These are phyloP conservation scores for Fraxinus sp. DNA, from an alignment of 305 asterid species.

Conservation along the genomic window DNA sequence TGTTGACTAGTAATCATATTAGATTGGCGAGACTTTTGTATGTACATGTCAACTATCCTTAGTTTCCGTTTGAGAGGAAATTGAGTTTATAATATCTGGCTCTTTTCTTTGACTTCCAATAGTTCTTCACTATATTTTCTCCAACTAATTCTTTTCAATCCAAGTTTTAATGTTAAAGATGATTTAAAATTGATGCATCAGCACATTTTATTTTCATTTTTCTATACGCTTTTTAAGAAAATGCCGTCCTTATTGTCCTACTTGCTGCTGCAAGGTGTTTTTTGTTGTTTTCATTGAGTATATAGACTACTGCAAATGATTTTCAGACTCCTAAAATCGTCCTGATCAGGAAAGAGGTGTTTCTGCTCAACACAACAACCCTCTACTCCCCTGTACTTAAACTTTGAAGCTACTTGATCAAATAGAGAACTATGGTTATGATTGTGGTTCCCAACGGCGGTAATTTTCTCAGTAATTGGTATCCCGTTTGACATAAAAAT, in stretches of 20 bases:
- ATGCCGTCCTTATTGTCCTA: background rate
- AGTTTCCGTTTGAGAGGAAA: slow-evolving; percentile 14
- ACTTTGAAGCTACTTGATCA: background rate
- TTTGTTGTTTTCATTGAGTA: background rate
- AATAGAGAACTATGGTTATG: background rate
- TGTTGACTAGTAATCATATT: slow-evolving; percentile 1
- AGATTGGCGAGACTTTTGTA: background rate
- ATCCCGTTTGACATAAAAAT: background rate
- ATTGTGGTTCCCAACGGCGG: background rate
- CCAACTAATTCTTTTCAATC: slow-evolving; percentile 16
- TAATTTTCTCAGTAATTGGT: background rate
- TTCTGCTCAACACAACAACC: background rate
- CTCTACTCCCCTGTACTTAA: background rate
- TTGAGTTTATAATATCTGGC: background rate
- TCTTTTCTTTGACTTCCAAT: background rate
- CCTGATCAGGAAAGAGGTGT: background rate
- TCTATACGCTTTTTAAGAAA: background rate
- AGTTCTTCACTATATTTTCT: background rate
- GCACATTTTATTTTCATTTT: background rate
- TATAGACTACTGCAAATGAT: background rate
- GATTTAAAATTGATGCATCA: slow-evolving; percentile 10
- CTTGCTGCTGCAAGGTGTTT: slow-evolving; percentile 7
- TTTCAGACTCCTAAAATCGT: background rate
- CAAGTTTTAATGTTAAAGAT: slow-evolving; percentile 30
- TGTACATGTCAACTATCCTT: background rate